A percentile compares a stretch with the other conserved stretches of the same genome.
Evolutionary conservation across 192 early-diverging fungal genomes (phyloP).

Genomic region (Coemansia sp.): DNA sequence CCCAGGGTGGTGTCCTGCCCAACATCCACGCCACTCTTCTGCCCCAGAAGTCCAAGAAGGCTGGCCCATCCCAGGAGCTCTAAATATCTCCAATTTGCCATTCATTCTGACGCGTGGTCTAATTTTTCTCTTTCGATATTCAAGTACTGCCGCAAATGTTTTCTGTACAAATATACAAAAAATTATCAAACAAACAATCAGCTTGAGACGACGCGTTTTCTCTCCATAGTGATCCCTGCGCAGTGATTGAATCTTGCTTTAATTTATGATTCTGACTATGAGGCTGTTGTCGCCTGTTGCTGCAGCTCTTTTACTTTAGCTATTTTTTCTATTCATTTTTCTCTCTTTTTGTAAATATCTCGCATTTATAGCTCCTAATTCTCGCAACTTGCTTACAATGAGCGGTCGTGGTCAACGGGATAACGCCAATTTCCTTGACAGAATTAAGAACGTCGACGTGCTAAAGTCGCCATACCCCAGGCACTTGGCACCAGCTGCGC

Average conservation of each 20-base stretch:
- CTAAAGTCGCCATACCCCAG: conserved; percentile 45
- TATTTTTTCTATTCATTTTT: neutral
- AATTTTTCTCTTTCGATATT: conserved; percentile 19
- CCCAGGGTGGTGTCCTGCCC: conserved; percentile 90
- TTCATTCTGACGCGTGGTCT: conserved; percentile 58
- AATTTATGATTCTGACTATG: neutral
- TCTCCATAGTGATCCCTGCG: neutral
- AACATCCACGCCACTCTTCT: conserved; percentile 88
- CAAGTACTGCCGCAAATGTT: conserved; percentile 8
- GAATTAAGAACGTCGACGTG: conserved; percentile 42
- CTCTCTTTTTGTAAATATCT: conserved; percentile 14
- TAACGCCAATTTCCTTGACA: conserved; percentile 34
- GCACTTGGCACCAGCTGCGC: conserved; percentile 24
- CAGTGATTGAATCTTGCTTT: neutral
- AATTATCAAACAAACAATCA: neutral
- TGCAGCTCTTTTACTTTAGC: neutral
- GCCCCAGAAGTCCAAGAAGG: conserved; percentile 80
- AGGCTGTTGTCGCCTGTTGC: neutral
- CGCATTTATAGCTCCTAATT: neutral
- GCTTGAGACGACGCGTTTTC: neutral
- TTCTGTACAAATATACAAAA: conserved; percentile 46
- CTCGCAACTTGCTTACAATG: conserved; percentile 17
- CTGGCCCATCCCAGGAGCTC: conserved; percentile 62
- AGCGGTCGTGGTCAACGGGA: conserved; percentile 25
- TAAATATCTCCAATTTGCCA: conserved; percentile 68